Conservation (phyloP, 345 rosid genomes). For the Eucalyptus coolabah region DNA sequence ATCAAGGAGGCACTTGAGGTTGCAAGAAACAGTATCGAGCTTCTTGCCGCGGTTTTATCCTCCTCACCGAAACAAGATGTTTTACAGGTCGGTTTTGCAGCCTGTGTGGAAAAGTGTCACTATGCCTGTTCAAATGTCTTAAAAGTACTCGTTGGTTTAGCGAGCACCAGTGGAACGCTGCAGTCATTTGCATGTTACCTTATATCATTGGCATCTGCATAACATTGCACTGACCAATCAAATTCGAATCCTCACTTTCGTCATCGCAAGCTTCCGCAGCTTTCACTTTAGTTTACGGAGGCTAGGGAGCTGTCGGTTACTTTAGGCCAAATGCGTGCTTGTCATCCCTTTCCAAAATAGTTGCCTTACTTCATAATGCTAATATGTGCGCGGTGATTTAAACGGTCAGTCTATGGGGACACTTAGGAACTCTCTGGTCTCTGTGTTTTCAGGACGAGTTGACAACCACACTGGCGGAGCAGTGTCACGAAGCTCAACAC, state of each 20-base stretch:
- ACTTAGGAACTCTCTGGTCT: background rate
- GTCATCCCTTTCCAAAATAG: background rate
- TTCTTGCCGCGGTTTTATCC: constrained; percentile 62
- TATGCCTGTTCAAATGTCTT: background rate
- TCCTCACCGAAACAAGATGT: constrained; percentile 72
- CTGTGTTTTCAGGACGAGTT: constrained; percentile 43
- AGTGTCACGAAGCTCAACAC: constrained; percentile 48
- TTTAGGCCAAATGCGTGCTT: background rate
- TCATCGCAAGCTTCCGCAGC: background rate
- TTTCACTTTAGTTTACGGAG: background rate
- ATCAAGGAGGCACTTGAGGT: constrained; percentile 78
- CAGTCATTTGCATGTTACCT: background rate
- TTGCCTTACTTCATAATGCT: background rate
- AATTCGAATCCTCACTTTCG: background rate
- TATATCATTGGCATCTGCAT: background rate
- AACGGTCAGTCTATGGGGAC: background rate
- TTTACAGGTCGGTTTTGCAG: constrained; percentile 32
- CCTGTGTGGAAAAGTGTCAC: background rate
- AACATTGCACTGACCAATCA: background rate
- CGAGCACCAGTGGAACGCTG: background rate
- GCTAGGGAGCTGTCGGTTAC: background rate
- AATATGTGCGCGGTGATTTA: too few species aligned
- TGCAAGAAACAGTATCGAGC: constrained; percentile 80
- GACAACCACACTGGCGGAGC: constrained; percentile 46
- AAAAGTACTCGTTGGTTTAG: background rate